These are phyloP conservation scores for Phialophora tarda DNA, from an alignment of 2,329 filamentous ascomycete genomes.

Conservation along the genomic window DNA sequence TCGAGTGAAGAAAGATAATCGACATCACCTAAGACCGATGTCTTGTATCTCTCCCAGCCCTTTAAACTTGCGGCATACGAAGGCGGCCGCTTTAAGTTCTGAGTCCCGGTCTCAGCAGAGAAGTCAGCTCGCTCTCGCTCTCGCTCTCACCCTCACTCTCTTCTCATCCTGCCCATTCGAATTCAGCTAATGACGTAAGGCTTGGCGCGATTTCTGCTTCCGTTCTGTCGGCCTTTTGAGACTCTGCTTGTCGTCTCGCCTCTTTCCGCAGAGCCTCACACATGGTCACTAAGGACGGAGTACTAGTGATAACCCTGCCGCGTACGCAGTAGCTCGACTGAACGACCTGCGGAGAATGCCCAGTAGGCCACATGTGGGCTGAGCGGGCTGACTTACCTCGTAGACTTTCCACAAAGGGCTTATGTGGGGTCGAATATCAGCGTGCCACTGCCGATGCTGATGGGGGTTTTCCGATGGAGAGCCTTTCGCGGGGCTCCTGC, in stretches of 20 bases:
- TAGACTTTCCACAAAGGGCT: constrained; percentile 1
- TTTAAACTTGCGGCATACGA: neutral
- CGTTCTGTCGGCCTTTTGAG: neutral
- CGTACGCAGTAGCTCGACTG: neutral
- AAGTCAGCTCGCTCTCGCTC: neutral
- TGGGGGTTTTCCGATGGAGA: constrained; percentile 16
- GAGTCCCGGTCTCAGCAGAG: neutral
- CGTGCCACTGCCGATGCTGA: constrained; percentile 20
- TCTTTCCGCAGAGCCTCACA: neutral
- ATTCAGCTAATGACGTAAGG: neutral
- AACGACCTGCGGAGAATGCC: neutral
- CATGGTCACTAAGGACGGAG: neutral
- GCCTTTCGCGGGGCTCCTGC: constrained; percentile 8
- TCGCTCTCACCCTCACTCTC: neutral
- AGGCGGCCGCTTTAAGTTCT: neutral
- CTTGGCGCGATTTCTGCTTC: neutral
- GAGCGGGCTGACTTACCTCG: neutral
- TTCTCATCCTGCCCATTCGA: neutral
- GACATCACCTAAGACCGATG: neutral
- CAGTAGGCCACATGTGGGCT: neutral
- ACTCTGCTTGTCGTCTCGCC: neutral
- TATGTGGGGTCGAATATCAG: constrained; percentile 13
- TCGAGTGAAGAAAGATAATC: neutral
- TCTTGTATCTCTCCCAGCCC: neutral
- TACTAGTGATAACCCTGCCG: neutral